Conservation (phyloP, 257 asterid genomes). For the Striga asiatica region DNA sequence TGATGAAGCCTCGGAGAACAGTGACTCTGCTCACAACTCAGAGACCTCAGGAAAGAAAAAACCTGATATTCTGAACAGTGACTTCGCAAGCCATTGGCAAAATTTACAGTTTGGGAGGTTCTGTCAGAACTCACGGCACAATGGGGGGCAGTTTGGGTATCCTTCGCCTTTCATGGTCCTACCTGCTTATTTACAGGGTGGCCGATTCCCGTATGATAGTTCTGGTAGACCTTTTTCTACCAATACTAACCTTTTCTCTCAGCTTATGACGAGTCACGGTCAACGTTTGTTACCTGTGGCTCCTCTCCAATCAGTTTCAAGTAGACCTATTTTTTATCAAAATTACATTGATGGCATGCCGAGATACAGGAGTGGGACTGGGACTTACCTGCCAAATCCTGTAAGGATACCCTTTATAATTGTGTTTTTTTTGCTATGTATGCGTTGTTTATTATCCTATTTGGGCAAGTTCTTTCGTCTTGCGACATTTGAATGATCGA, state of each 20-base stretch:
- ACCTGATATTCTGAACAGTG: conserved; percentile 79
- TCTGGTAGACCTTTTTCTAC: conserved; percentile 67
- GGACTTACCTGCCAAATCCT: conserved; percentile 94
- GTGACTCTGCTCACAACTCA: conserved; percentile 37
- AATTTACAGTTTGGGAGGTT: conserved; percentile 81
- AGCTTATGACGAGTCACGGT: conserved; percentile 61
- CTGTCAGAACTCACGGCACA: conserved; percentile 61
- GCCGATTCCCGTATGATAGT: conserved; percentile 66
- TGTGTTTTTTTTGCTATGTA: background rate
- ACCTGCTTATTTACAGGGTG: conserved; percentile 70
- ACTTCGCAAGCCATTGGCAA: conserved; percentile 85
- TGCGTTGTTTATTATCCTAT: background rate
- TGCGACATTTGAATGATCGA: background rate
- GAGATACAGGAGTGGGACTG: conserved; percentile 78
- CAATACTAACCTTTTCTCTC: conserved; percentile 49
- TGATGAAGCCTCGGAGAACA: conserved; percentile 36
- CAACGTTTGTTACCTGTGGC: conserved; percentile 57
- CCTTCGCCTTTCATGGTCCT: conserved; percentile 83
- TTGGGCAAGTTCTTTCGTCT: background rate
- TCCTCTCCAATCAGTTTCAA: conserved; percentile 56
- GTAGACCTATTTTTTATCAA: conserved; percentile 62
- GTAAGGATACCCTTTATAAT: conserved; percentile 43
- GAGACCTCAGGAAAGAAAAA: conserved; percentile 43
- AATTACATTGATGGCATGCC: conserved; percentile 64
- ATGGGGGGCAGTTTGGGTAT: conserved; percentile 42